Percentiles rank a stretch among this genome's conserved stretches.
Evolutionary conservation across 139 green algal genomes (phyloP).

Genomic region (Limnomonas spitsbergensis): DNA sequence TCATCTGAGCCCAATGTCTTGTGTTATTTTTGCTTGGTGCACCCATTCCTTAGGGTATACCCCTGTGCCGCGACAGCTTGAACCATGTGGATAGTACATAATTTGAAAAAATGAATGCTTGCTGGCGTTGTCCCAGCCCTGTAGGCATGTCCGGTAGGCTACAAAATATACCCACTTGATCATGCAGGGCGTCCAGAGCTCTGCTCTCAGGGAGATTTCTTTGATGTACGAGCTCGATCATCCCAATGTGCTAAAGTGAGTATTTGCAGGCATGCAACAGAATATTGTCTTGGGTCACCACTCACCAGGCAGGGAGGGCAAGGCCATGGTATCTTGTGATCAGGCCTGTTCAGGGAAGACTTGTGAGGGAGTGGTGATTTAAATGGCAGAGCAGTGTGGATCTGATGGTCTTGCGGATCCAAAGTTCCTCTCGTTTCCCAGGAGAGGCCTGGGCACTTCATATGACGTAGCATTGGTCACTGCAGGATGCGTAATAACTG

Average conservation of each 20-base stretch:
- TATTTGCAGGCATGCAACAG: too few species aligned
- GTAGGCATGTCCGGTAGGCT: too few species aligned
- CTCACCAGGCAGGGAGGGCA: too few species aligned
- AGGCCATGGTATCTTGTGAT: too few species aligned
- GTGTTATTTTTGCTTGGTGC: neutral
- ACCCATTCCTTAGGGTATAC: neutral
- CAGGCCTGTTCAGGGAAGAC: neutral
- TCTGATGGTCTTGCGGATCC: neutral
- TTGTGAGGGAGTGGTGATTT: neutral
- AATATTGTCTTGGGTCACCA: too few species aligned
- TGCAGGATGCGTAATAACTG: too few species aligned
- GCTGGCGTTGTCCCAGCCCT: neutral
- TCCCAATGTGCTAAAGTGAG: conserved; percentile 42
- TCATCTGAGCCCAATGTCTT: neutral
- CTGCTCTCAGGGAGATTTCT: conserved; percentile 77
- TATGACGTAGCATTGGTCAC: too few species aligned
- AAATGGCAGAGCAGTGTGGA: neutral
- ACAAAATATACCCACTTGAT: too few species aligned
- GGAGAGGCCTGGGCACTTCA: too few species aligned
- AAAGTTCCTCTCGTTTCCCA: neutral
- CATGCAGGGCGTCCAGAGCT: conserved; percentile 67
- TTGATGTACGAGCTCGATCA: conserved; percentile 74
- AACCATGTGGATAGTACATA: neutral
- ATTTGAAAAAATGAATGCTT: neutral
- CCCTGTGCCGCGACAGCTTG: neutral